Evolutionary conservation across 805 yeast species (phyloP).

Genomic region (Nakazawaea wyomingensis): DNA sequence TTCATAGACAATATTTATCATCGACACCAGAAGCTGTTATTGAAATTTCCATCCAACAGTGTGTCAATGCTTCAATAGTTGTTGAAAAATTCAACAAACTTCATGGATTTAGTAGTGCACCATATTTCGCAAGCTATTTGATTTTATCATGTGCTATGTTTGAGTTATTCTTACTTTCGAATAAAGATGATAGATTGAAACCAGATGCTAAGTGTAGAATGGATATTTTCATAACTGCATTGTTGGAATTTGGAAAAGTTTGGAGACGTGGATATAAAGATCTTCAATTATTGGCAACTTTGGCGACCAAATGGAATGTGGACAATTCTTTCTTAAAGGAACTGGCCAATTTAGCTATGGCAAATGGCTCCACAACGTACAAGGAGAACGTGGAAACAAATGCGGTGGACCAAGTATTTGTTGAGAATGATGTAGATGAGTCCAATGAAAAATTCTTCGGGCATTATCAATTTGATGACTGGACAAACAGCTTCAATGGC

Average conservation of each 20-base stretch:
- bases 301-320: conserved; percentile 25
- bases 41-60: conserved; percentile 20
- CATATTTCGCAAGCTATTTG: conserved; percentile 28
- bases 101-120: conserved; percentile 18
- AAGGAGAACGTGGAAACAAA: conserved; percentile 5
- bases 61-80: conserved; percentile 20
- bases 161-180: conserved; percentile 26
- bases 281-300: conserved; percentile 19
- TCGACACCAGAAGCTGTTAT: conserved; percentile 25
- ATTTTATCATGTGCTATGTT: conserved; percentile 27
- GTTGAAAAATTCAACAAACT: conserved; percentile 16
- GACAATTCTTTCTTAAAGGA: conserved; percentile 7
- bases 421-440: conserved; percentile 1
- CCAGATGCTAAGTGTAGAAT: conserved; percentile 18
- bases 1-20: conserved; percentile 26
- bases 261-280: conserved; percentile 29
- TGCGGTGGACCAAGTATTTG: not conserved
- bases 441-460: conserved; percentile 5
- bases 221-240: conserved; percentile 18
- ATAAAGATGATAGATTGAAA: conserved; percentile 19
- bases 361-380: not conserved
- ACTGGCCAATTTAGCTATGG: conserved; percentile 8
- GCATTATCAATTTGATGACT: conserved; percentile 1
- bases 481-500: not conserved
- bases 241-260: conserved; percentile 20